phyloP scores from a whole-genome alignment of 2,329 filamentous ascomycete genomes.

The Podosphaera xanthii region DNA sequence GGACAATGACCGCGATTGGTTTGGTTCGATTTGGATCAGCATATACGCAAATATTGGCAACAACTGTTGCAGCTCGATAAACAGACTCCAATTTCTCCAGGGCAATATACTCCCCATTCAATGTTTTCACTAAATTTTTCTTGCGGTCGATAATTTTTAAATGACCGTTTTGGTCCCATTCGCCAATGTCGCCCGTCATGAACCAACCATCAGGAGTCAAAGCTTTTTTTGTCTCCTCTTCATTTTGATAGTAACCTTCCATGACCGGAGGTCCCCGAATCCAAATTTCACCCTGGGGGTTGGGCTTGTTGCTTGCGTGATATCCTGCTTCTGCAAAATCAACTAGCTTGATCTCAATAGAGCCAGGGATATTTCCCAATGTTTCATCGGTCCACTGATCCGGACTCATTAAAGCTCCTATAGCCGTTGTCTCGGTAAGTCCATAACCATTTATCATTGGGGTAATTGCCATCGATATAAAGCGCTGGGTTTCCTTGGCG shows the following conservation, averaged over 20 bases:
- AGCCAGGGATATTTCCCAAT: slow-evolving; percentile 56
- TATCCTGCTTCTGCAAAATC: slow-evolving; percentile 81
- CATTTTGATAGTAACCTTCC: slow-evolving; percentile 61
- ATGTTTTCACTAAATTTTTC: slow-evolving; percentile 95
- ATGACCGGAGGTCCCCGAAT: slow-evolving; percentile 60
- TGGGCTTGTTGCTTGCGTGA: slow-evolving; percentile 38
- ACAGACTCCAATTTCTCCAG: slow-evolving; percentile 87
- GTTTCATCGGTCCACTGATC: slow-evolving; percentile 58
- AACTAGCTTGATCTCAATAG: slow-evolving; percentile 75
- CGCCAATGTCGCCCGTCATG: slow-evolving; percentile 86
- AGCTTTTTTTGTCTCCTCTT: slow-evolving; percentile 58
- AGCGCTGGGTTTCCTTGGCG: slow-evolving; percentile 65
- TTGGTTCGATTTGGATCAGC: slow-evolving; percentile 53
- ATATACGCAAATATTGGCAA: slow-evolving; percentile 73
- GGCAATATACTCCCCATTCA: slow-evolving; percentile 89
- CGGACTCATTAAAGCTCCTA: slow-evolving; percentile 63
- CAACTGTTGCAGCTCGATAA: slow-evolving; percentile 58
- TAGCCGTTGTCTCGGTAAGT: slow-evolving; percentile 76
- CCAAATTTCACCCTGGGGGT: slow-evolving; percentile 79
- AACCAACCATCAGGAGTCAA: slow-evolving; percentile 83
- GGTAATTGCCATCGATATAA: slow-evolving; percentile 77
- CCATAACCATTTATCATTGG: slow-evolving; percentile 93
- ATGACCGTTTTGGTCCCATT: slow-evolving; percentile 62
- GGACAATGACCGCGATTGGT: slow-evolving; percentile 60
- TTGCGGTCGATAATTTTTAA: slow-evolving; percentile 80